phyloP scores from a whole-genome alignment of 495 filamentous ascomycete genomes.

The Aspergillus saccharolyticus region DNA sequence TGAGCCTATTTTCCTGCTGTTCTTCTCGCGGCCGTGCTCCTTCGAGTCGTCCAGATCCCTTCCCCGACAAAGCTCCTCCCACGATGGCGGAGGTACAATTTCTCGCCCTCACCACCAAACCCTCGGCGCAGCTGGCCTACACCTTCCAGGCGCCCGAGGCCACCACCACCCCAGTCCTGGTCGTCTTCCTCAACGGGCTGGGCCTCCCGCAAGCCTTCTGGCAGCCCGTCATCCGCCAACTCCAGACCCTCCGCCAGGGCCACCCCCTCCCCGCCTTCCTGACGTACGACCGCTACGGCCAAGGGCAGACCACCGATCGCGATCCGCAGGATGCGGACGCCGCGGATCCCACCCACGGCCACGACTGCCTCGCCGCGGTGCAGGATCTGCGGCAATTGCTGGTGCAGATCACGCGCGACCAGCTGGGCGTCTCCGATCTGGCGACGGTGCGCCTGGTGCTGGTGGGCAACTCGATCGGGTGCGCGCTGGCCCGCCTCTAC shows the following conservation, averaged over 20 bases:
- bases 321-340: conserved; percentile 47
- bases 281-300: conserved; percentile 61
- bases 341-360: conserved; percentile 42
- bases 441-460: conserved; percentile 37
- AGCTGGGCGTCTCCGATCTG: conserved; percentile 13
- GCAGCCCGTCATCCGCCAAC: conserved; percentile 38
- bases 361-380: conserved; percentile 45
- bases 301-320: conserved; percentile 49
- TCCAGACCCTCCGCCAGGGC: conserved; percentile 28
- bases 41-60: not conserved
- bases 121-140: conserved; percentile 25
- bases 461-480: conserved; percentile 56
- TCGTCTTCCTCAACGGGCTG: conserved; percentile 62
- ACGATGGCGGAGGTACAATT: conserved; percentile 14
- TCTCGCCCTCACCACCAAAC: conserved; percentile 25
- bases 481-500: conserved; percentile 53
- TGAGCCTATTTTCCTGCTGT: not conserved
- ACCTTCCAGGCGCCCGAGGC: conserved; percentile 17
- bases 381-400: conserved; percentile 50
- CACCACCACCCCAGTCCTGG: conserved; percentile 26
- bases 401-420: conserved; percentile 27
- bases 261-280: conserved; percentile 43
- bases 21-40: not conserved
- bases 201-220: conserved; percentile 47
- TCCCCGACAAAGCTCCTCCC: no score